Conservation (phyloP, 352 stramenopile species). For the Phytophthora pinifolia region DNA sequence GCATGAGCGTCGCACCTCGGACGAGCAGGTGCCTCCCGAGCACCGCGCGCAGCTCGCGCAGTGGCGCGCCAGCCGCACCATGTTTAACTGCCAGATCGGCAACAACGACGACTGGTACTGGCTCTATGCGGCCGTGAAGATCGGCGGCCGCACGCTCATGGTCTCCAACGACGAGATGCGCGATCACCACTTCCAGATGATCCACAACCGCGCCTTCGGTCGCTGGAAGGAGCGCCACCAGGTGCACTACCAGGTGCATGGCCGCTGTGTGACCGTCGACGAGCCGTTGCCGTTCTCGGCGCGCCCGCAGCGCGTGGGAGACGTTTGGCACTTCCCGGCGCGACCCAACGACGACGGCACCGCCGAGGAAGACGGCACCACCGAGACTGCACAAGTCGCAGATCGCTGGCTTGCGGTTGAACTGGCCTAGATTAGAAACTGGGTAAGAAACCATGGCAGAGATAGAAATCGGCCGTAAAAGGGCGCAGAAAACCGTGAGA, state of each 20-base stretch:
- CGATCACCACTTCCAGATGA: constrained; percentile 99
- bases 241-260: constrained; percentile 88
- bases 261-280: constrained; percentile 39
- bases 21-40: constrained; percentile 83
- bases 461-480: constrained; percentile 8
- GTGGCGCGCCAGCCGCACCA: constrained; percentile 71
- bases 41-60: constrained; percentile 66
- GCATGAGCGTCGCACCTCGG: constrained; percentile 93
- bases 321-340: constrained; percentile 71
- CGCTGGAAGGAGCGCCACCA: constrained; percentile 98
- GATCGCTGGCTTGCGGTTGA: constrained; percentile 54
- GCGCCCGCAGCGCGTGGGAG: constrained; percentile 54
- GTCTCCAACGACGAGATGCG: constrained; percentile 99
- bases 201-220: constrained; percentile 93
- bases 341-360: constrained; percentile 6
- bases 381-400: constrained; percentile 15
- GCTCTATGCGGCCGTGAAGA: constrained; percentile 94
- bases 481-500: no score
- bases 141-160: constrained; percentile 79
- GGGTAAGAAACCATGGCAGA: constrained; percentile 1
- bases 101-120: constrained; percentile 99
- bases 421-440: constrained; percentile 26
- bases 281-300: constrained; percentile 67
- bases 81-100: constrained; percentile 93
- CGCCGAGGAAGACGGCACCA: constrained; percentile 1